These are phyloP conservation scores for Aureobasidium melanogenum DNA, from an alignment of 2,329 filamentous ascomycete genomes.

Conservation along the genomic window DNA sequence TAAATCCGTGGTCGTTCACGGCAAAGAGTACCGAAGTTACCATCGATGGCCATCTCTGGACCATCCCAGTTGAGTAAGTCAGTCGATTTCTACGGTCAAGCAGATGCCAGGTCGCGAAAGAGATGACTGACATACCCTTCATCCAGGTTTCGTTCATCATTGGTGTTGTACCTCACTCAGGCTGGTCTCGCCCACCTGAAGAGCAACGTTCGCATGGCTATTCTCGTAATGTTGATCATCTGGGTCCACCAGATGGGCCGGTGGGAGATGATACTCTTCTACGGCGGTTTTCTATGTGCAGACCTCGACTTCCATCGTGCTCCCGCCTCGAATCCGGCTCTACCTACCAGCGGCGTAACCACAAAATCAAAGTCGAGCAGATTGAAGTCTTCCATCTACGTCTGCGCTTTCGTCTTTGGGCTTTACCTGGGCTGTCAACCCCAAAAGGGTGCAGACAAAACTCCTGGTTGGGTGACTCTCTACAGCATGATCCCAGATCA, in stretches of 20 bases:
- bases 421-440: neutral
- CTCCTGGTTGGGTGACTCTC: neutral
- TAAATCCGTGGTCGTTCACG: neutral
- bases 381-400: neutral
- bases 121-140: conserved; percentile 18
- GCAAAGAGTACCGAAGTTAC: neutral
- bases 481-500: neutral
- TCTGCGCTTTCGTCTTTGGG: neutral
- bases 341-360: neutral
- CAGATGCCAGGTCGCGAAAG: no score
- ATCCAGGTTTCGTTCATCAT: conserved; percentile 39
- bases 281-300: conserved; percentile 46
- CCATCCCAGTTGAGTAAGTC: conserved; percentile 34
- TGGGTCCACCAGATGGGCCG: conserved; percentile 39
- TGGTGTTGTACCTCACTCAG: conserved; percentile 49
- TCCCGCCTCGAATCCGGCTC: neutral
- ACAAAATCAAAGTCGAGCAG: neutral
- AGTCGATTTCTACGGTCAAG: no score
- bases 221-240: conserved; percentile 30
- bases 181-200: conserved; percentile 27
- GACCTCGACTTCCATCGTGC: conserved; percentile 41
- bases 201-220: conserved; percentile 28
- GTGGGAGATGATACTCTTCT: conserved; percentile 50
- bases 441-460: neutral
- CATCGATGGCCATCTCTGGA: conserved; percentile 49